Percentiles rank a stretch among this genome's conserved stretches.
Evolutionary conservation across 176 grass and related monocot genomes (phyloP).

Genomic region (Saccharum spontaneum): DNA sequence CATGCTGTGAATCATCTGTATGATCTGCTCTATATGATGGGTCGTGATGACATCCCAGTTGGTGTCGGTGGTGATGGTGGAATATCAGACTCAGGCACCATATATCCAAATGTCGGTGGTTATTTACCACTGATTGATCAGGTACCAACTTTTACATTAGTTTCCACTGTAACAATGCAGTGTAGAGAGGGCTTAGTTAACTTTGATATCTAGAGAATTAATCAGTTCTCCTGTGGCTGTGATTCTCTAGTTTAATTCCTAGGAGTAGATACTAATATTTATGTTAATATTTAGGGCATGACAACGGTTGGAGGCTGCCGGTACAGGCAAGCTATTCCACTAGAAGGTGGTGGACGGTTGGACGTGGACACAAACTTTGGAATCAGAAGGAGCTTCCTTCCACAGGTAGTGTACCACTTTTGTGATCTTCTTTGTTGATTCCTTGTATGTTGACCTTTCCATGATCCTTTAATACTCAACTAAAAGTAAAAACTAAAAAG

Average conservation of each 20-base stretch:
- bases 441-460: background rate
- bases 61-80: slow-evolving; percentile 86
- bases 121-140: slow-evolving; percentile 80
- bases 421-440: background rate
- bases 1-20: slow-evolving; percentile 85
- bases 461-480: background rate
- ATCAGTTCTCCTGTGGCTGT: background rate
- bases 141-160: slow-evolving; percentile 29
- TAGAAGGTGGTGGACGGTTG: slow-evolving; percentile 63
- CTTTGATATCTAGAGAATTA: background rate
- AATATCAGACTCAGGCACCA: slow-evolving; percentile 62
- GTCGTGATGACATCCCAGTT: slow-evolving; percentile 67
- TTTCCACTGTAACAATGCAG: background rate
- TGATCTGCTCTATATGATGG: slow-evolving; percentile 92
- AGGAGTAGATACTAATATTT: slow-evolving; percentile 8
- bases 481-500: background rate
- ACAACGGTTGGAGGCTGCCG: slow-evolving; percentile 61
- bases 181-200: background rate
- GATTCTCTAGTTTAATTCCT: slow-evolving; percentile 7
- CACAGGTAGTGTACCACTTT: slow-evolving; percentile 57
- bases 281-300: slow-evolving; percentile 54
- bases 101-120: slow-evolving; percentile 70
- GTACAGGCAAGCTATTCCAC: slow-evolving; percentile 76
- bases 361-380: slow-evolving; percentile 62
- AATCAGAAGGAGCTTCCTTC: slow-evolving; percentile 70